These are phyloP conservation scores for Phytophthora sojae DNA, from an alignment of 352 stramenopile genomes.

Conservation along the genomic window DNA sequence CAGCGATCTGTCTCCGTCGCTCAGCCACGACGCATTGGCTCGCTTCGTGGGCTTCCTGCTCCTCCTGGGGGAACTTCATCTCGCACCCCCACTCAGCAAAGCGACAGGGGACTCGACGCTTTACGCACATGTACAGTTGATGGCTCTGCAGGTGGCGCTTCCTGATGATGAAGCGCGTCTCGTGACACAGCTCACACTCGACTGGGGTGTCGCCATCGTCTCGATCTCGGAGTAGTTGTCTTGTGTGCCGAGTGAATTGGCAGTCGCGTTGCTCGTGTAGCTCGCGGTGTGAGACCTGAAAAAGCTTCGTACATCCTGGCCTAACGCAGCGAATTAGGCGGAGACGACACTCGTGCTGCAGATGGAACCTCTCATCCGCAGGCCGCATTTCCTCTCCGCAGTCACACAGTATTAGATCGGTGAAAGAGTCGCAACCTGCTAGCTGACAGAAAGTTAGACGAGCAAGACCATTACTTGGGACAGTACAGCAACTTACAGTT, in stretches of 20 bases:
- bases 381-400: constrained; percentile 64
- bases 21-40: constrained; percentile 53
- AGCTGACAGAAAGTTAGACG: constrained; percentile 12
- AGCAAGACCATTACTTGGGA: neutral
- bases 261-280: constrained; percentile 59
- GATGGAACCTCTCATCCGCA: constrained; percentile 45
- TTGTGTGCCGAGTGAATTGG: constrained; percentile 32
- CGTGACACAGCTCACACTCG: constrained; percentile 50
- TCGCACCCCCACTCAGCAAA: constrained; percentile 65
- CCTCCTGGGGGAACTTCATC: constrained; percentile 42
- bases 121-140: constrained; percentile 50
- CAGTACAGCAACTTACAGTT: constrained; percentile 13
- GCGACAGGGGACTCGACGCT: constrained; percentile 56
- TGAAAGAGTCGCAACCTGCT: constrained; percentile 22
- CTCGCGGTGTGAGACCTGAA: constrained; percentile 35
- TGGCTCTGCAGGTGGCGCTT: constrained; percentile 56
- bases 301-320: constrained; percentile 49
- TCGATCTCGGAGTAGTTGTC: constrained; percentile 53
- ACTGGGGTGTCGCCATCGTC: constrained; percentile 46
- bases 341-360: constrained; percentile 44
- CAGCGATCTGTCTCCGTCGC: constrained; percentile 47
- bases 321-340: constrained; percentile 53
- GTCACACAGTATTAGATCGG: constrained; percentile 49
- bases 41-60: constrained; percentile 53
- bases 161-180: constrained; percentile 36